Evolutionary conservation across 108 stramenopile genomes (phyloP), one percentile per base, ranked within the genome.

Genomic region (Nannochloropsis gaditana): DNA sequence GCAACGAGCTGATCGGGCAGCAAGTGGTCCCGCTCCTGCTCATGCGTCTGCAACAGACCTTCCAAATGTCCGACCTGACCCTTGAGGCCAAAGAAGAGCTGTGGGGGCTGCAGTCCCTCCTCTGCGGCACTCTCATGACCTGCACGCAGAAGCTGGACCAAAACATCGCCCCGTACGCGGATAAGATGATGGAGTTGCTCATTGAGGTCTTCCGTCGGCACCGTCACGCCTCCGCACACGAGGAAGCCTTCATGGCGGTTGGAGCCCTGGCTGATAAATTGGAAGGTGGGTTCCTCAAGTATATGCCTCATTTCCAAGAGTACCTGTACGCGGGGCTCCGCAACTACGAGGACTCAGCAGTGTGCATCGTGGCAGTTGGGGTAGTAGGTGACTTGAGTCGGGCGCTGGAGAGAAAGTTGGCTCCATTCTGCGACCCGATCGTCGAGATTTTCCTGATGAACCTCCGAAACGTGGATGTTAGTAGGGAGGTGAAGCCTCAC

Each of bases 311-410:
- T 11, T 90, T 97, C 43, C 90, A 93, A 43, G 95, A 95, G 0
- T 92, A 92, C 86, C 91, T 99, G 79, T 86, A 97, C 80, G 84
- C 84, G 43, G 96, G 97, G 15, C 89, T 99, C 43, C 90, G 93
- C 1, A 96, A 95, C 90, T 94, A 94, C 87, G 94, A 95, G 73
- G 96, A 96, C 3, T 93, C 84, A 15, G 93, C 95, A 82, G 94
- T 97, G 42, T 97, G 97, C 91, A 94, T 93, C 9, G 94, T 94
- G 41, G 93, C 96, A 21, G 96, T 97, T 41, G 96, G 96, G 5
- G 93, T 95, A 9, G 93, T 97, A 8, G 98, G 96, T 11, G 98
- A 99, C 81, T 93, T 97, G 17, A 92, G 94, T 85, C 93, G 96
- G 43, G 95, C 95, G 19, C 89, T 97, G 81, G 96, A 95, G 84